Base-by-base conservation (phyloP, 495 filamentous ascomycete genomes). In the Podospora tetraspora region DNA sequence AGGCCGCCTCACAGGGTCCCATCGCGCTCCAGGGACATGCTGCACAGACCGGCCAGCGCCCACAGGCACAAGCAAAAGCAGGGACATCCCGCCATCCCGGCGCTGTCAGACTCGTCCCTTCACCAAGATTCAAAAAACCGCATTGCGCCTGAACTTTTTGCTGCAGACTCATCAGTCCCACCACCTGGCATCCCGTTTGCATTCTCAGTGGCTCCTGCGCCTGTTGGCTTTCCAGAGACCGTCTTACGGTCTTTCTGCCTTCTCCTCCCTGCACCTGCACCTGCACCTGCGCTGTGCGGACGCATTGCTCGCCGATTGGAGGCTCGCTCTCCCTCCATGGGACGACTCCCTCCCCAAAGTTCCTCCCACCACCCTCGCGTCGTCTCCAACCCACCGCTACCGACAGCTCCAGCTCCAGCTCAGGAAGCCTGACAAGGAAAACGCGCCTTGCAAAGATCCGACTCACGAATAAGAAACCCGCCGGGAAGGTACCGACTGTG, bases 71-170 rank as follows among this genome's bases (percentile, higher is more conserved):
- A 16, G 30, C 62, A 64, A 64, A 64, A 52, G 62, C 62, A 64
- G 62, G 62, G 62, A 64, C 27, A 10, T 61, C 62, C 62, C 64
- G 25, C 63, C 68, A 43, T 30, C 22, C 61, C 64, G 57, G 32
- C 60, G 61, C 25, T n/a, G 24, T 60, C 25, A 62, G 58, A 52
- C 43, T 61, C 59, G 61, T 63, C 64, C 37, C 60, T 61, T 32
- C 13, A 57, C 19, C 30, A n/a, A 52, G 37, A 6, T n/a, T 19
- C 37, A n/a, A 52, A 61, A 65, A 60, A 61, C 59, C 64, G 52
- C 64, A 59, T 67, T 66, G 64, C 58, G 64, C 64, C 64, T 22
- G 12, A 25, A 27, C 64, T 29, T 24, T n/a, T n/a, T n/a, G 7
- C 37, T 7, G 1, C 7, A 7, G 16, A 8, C 37, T 52, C 37